Evolutionary conservation across 2,329 filamentous ascomycete genomes (phyloP), one percentile per base, ranked within the genome.

Genomic region (Neoascochyta sp.): DNA sequence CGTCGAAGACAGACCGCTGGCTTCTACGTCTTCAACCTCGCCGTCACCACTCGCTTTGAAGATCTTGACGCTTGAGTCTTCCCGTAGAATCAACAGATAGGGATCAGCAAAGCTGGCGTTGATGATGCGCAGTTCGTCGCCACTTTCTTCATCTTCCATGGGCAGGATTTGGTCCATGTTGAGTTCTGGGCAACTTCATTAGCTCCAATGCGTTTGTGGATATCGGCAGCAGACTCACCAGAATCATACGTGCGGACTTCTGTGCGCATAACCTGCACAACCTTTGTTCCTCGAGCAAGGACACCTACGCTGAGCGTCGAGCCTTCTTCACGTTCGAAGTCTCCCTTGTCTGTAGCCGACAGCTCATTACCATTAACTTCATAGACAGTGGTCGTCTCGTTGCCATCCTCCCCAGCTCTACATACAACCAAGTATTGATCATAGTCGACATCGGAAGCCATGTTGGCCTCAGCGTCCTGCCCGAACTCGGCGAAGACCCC

Each of bases 231-330:
- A 13, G 24, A 71, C 81, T 73, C 63, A 90, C 86, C 82, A 63
- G 82, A 82, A 60, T 96, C 89, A 50, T 95, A 98, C 39, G 83
- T 90, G 36, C 90, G 77, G 14, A 96, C 79, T 54, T 96, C 90
- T 2, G 81, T 86, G 43, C 82, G 84, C 30, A 95, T 71, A 2
- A 95, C 82, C 55, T 96, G 92, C 10, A 96, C 81, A 18, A 96
- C 81, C 36, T 87, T 79, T 55, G 77, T 85, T 38, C 85, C 80
- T 29, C 78, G 77, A n/a, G 83, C 84, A 62, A 98, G 78, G 0
- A 83, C 84, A 10, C 86, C 86, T 11, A 92, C 83, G 47, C 93
- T 84, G 25, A 96, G 74, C 0, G 92, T 95, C 17, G 82, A 78
- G 15, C 89, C 92, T 41, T 89, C 86, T 24, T 86, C 86, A 4